Evolutionary conservation across 495 filamentous ascomycete genomes (phyloP).

Genomic region (Neurospora sp.): DNA sequence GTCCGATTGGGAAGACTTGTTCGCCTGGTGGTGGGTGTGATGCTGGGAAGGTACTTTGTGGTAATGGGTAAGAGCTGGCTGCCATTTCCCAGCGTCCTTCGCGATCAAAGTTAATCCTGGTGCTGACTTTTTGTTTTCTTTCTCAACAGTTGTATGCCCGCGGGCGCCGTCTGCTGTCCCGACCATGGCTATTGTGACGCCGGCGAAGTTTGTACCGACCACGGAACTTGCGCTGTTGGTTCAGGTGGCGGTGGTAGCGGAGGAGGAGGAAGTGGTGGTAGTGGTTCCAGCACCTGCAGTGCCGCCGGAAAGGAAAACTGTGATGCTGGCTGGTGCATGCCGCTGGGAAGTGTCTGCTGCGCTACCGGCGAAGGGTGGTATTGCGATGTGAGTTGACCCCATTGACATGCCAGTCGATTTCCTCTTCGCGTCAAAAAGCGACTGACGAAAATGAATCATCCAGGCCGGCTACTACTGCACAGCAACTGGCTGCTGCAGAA

Average conservation of each 20-base stretch:
- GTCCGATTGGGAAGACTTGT: conserved; percentile 13
- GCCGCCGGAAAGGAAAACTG: not conserved
- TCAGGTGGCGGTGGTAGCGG: not conserved
- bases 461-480: conserved; percentile 13
- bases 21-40: conserved; percentile 5
- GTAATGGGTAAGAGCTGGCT: not conserved
- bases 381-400: conserved; percentile 4
- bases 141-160: conserved; percentile 13
- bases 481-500: conserved; percentile 7
- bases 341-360: conserved; percentile 6
- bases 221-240: not conserved
- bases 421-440: not conserved
- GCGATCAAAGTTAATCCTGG: too few species aligned
- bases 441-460: not conserved
- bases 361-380: conserved; percentile 5
- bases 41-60: conserved; percentile 5
- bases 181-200: conserved; percentile 13
- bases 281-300: not conserved
- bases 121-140: not conserved
- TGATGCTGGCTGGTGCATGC: conserved; percentile 9
- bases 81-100: too few species aligned
- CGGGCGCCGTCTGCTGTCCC: conserved; percentile 11
- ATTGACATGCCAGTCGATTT: not conserved
- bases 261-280: not conserved
- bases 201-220: conserved; percentile 5